phyloP scores from a whole-genome alignment of 495 filamentous ascomycete species.

The Penicillium roqueforti region DNA sequence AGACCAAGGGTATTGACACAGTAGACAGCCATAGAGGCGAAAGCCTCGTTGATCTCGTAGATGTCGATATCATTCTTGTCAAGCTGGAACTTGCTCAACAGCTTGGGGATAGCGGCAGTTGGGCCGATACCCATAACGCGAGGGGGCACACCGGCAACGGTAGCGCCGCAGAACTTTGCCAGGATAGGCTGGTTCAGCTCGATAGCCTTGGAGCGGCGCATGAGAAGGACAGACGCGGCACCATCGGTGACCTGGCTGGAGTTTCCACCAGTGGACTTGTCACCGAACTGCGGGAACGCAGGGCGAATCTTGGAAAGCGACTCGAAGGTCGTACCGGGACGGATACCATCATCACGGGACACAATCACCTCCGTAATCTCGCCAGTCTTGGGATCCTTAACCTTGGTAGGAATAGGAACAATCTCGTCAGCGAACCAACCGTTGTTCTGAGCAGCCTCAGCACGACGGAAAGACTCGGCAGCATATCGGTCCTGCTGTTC shows the following conservation, averaged over 20 bases:
- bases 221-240: slow-evolving; percentile 84
- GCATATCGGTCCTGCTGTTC: slow-evolving; percentile 80
- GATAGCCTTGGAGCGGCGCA: slow-evolving; percentile 87
- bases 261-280: slow-evolving; percentile 90
- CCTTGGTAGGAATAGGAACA: slow-evolving; percentile 70
- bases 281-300: slow-evolving; percentile 87
- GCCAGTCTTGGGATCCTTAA: slow-evolving; percentile 80
- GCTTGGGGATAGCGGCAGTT: slow-evolving; percentile 89
- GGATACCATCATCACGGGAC: slow-evolving; percentile 81
- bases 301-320: slow-evolving; percentile 77
- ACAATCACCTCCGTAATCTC: slow-evolving; percentile 72
- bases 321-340: slow-evolving; percentile 85
- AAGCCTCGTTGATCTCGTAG: slow-evolving; percentile 95
- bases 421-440: slow-evolving; percentile 96
- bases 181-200: slow-evolving; percentile 87
- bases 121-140: slow-evolving; percentile 98
- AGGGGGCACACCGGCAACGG: slow-evolving; percentile 82
- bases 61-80: slow-evolving; percentile 81
- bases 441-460: slow-evolving; percentile 86
- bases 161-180: slow-evolving; percentile 90
- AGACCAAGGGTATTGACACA: slow-evolving; percentile 73
- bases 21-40: slow-evolving; percentile 96
- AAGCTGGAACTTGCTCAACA: slow-evolving; percentile 75
- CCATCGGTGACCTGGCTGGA: slow-evolving; percentile 94
- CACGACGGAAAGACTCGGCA: slow-evolving; percentile 78